Evolutionary conservation across 306 rosid genomes (phyloP).

Genomic region (Acmispon strigosus): DNA sequence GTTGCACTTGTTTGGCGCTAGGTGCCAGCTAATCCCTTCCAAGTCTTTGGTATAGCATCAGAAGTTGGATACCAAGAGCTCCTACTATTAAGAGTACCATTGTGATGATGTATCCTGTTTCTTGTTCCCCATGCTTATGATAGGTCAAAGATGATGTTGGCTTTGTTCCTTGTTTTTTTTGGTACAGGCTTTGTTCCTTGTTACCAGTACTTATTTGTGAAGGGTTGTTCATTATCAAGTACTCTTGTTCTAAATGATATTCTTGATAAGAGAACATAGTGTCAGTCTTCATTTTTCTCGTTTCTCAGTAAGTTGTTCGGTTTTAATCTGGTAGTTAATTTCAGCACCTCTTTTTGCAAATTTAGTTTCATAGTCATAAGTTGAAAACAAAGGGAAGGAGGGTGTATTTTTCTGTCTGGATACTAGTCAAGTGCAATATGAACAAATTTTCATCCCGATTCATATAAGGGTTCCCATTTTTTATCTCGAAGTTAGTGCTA

Average conservation of each 20-base stretch:
- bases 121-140: constrained; percentile 4
- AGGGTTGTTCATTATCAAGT: constrained; percentile 27
- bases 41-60: constrained; percentile 5
- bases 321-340: not conserved
- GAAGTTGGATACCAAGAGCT: constrained; percentile 3
- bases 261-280: constrained; percentile 22
- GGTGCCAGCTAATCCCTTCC: constrained; percentile 1
- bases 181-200: constrained; percentile 11
- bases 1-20: constrained; percentile 2
- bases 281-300: constrained; percentile 1
- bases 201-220: constrained; percentile 26
- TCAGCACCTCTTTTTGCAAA: too few species aligned
- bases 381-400: too few species aligned
- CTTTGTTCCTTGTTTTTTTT: constrained; percentile 14
- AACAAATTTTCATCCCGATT: too few species aligned
- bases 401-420: too few species aligned
- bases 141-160: constrained; percentile 16
- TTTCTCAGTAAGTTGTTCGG: not conserved
- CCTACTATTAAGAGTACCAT: constrained; percentile 13
- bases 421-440: too few species aligned
- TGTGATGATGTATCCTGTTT: not conserved
- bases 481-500: too few species aligned
- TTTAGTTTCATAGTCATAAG: too few species aligned
- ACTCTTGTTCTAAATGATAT: constrained; percentile 19
- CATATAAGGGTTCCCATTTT: too few species aligned